Percentiles rank a stretch among this genome's conserved stretches.
Evolutionary conservation across 1,284 basidiomycete species (phyloP).

Genomic region (Sutorius eximius): DNA sequence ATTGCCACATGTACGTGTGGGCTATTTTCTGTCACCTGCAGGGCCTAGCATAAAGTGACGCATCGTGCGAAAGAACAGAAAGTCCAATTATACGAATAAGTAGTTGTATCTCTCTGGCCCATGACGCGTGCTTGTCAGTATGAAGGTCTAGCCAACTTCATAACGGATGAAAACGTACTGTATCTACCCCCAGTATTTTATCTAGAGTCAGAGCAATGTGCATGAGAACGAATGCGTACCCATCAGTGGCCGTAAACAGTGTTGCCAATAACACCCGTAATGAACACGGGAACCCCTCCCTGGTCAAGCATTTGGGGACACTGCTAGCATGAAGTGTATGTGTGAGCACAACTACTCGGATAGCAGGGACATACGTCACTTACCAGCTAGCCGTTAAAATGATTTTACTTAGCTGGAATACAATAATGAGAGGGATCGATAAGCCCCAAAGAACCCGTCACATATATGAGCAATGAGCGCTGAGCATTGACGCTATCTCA

Average conservation of each 20-base stretch:
- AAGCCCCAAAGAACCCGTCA: too few species aligned
- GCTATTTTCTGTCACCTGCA: not conserved
- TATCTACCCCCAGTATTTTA: too few species aligned
- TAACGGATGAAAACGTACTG: constrained; percentile 51
- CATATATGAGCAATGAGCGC: too few species aligned
- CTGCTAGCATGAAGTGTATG: not conserved
- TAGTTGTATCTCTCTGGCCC: constrained; percentile 19
- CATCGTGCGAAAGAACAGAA: constrained; percentile 27
- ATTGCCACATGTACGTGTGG: not conserved
- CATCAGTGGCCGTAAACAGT: too few species aligned
- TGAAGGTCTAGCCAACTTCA: not conserved
- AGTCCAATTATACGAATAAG: constrained; percentile 68
- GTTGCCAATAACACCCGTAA: not conserved
- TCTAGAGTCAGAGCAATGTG: too few species aligned
- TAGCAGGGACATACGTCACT: not conserved
- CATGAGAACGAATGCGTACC: too few species aligned
- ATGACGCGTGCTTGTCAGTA: constrained; percentile 41
- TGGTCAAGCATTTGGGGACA: not conserved
- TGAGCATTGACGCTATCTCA: too few species aligned
- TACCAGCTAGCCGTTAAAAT: too few species aligned
- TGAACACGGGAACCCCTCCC: not conserved
- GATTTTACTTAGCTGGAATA: too few species aligned
- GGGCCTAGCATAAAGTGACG: not conserved
- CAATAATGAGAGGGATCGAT: too few species aligned
- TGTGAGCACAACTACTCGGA: constrained; percentile 8